Evolutionary conservation across 2,329 filamentous ascomycete genomes (phyloP), one percentile per base, ranked within the genome.

Genomic region (Ceratocystis albifundus): DNA sequence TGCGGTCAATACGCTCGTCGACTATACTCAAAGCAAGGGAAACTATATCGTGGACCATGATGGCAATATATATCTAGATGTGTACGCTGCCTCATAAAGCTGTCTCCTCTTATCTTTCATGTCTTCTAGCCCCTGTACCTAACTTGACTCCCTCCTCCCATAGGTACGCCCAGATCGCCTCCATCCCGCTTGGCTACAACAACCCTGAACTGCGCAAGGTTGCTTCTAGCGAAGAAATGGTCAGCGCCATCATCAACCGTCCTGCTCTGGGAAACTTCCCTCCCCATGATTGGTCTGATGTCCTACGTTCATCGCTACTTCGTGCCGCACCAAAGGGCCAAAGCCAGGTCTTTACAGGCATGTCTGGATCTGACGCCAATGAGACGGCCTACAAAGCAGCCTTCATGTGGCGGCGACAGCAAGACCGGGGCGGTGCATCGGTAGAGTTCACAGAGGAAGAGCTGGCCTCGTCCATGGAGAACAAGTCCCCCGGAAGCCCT

Each of bases 351-450:
- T 92, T 92, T 78, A 93, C 89, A 61, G 88, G 84, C 63, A 85
- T 88, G 78, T 83, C 88, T 55, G 89, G 89, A 68, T 90, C 88
- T 44, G 89, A 93, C 73, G 89, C 89, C 75, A 92, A 92, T 76
- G 89, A 93, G 77, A 86, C 88, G 62, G 89, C 89, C 66, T 93
- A 88, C 82, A 93, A 93, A 78, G 89, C 89, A 15, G 88, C 89
- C 30, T 91, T 92, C 77, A 93, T 93, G 86, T 90, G 85, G 78
- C 85, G 85, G 75, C 82, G 86, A 62, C 87, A 88, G 72, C 80
- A 84, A 68, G 80, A 90, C 79, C 87, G 89, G 71, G 88, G 87
- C 53, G 88, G 87, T 48, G 78, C 84, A 66, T 76, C 84, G 61
- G 86, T 83, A 53, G 87, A 88, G 36, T 92, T 90, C 78, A 84